Percentiles rank a stretch among this genome's conserved stretches.
These are phyloP conservation scores for Aspergillus phoenicis DNA, from an alignment of 2,329 filamentous ascomycete genomes.

Conservation along the genomic window DNA sequence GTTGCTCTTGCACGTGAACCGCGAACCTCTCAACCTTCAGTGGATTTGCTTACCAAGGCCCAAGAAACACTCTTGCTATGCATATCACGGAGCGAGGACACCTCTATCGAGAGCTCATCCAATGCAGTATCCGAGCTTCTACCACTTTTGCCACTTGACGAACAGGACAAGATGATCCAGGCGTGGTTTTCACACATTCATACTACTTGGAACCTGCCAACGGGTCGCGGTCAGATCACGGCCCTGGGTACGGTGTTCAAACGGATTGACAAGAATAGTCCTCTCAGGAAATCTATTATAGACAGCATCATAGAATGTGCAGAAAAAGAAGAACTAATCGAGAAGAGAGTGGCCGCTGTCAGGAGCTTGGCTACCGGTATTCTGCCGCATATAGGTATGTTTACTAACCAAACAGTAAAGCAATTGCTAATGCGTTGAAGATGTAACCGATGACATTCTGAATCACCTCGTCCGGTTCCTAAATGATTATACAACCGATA, in stretches of 20 bases:
- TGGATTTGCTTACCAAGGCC: slow-evolving; percentile 31
- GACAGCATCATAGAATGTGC: slow-evolving; percentile 39
- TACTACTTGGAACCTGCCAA: slow-evolving; percentile 39
- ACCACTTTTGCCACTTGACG: slow-evolving; percentile 34
- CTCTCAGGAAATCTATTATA: slow-evolving; percentile 33
- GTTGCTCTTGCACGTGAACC: slow-evolving; percentile 16
- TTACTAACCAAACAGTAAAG: not conserved
- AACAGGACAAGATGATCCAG: slow-evolving; percentile 39
- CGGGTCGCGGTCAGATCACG: slow-evolving; percentile 48
- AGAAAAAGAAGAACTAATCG: slow-evolving; percentile 41
- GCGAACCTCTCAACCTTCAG: slow-evolving; percentile 20
- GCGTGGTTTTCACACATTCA: slow-evolving; percentile 45
- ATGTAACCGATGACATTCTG: slow-evolving; percentile 31
- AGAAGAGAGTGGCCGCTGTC: slow-evolving; percentile 45
- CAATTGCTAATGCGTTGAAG: slow-evolving; percentile 32
- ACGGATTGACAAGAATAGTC: slow-evolving; percentile 28
- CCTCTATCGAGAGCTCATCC: slow-evolving; percentile 45
- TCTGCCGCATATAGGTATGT: slow-evolving; percentile 41
- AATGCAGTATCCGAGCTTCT: slow-evolving; percentile 45
- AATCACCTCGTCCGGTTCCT: slow-evolving; percentile 50
- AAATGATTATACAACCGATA: slow-evolving; percentile 88
- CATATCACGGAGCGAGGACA: slow-evolving; percentile 43
- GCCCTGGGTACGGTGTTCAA: slow-evolving; percentile 46
- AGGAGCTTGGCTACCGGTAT: slow-evolving; percentile 42
- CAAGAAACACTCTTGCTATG: slow-evolving; percentile 42